Base-by-base conservation (phyloP, 768 basidiomycete species). In the Pleurotus tuber-regium region DNA sequence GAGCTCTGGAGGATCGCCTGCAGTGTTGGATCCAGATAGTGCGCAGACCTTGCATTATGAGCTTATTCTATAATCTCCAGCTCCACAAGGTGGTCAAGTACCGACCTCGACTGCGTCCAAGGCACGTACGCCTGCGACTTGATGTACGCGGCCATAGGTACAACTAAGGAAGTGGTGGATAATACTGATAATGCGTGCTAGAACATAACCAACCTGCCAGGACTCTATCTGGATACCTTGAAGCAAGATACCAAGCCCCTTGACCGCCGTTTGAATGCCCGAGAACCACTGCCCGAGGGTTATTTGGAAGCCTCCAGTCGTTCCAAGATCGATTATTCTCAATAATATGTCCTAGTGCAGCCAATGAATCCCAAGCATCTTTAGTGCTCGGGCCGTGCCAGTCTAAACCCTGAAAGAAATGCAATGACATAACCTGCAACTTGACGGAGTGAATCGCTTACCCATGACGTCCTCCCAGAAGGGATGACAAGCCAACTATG, bases 201-300 rank as follows among this genome's bases (percentile, higher is more conserved):
- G n/a, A n/a, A n/a, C n/a, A n/a, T n/a, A n/a, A n/a, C n/a, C 43
- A 54, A 85, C 86, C 81, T 46, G 78, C 86, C 7, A 84, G 58
- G 9, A 88, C 80, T 49, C 78, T 75, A 63, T 95, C 92, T 1
- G 94, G 92, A 65, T 80, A 88, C 55, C 87, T 74, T 23, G 84
- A 77, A 11, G 87, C 83, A 14, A 88, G 61, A 64, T 92, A 85
- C 89, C 91, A 93, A 2, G 85, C 75, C 0, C 93, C 93, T 66
- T 95, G 94, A 10, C 92, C 93, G 24, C 93, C 93, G 64, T 97
- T 97, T 2, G 92, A 95, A 63, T 97, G 93, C 0, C 94, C 93
- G 28, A 93, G 71, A n/a, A 93, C 61, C n/a, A 87, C 69, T 6
- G 83, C 79, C 24, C 71, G 72, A 2, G 75, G 72, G 24, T 71